These are phyloP conservation scores for Penicillium maclennaniae DNA, from an alignment of 495 filamentous ascomycete species.

Conservation along the genomic window DNA sequence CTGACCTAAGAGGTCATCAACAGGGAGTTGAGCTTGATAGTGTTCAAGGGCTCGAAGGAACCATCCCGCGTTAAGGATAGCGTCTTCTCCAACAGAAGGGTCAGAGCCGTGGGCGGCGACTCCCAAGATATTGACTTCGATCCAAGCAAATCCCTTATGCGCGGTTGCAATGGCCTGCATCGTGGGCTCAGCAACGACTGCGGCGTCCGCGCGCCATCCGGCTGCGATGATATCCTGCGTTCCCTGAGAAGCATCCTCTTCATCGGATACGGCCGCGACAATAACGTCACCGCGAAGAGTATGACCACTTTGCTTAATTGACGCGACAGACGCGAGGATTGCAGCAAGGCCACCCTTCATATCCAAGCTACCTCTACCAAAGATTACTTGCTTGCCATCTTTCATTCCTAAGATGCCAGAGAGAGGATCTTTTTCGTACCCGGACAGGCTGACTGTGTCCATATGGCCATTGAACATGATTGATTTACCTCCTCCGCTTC, in stretches of 20 bases:
- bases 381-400: constrained; percentile 33
- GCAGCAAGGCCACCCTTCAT: constrained; percentile 49
- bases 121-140: constrained; percentile 43
- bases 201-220: constrained; percentile 47
- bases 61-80: constrained; percentile 41
- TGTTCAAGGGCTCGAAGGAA: constrained; percentile 40
- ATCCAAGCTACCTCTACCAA: constrained; percentile 42
- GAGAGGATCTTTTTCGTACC: constrained; percentile 41
- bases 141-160: constrained; percentile 49
- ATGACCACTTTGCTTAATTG: constrained; percentile 24
- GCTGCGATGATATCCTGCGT: constrained; percentile 42
- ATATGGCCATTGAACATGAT: constrained; percentile 51
- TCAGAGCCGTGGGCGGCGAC: constrained; percentile 46
- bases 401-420: constrained; percentile 29
- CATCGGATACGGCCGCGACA: constrained; percentile 45
- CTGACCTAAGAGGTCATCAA: constrained; percentile 30
- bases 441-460: constrained; percentile 43
- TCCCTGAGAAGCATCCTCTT: constrained; percentile 44
- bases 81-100: constrained; percentile 36
- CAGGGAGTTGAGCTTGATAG: constrained; percentile 29
- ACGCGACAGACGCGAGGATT: constrained; percentile 31
- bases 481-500: constrained; percentile 39
- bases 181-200: constrained; percentile 43
- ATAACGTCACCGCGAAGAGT: constrained; percentile 40
- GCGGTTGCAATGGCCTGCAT: constrained; percentile 30